Evolutionary conservation across 805 yeast genomes (phyloP).

Genomic region (Starmerella apicola): DNA sequence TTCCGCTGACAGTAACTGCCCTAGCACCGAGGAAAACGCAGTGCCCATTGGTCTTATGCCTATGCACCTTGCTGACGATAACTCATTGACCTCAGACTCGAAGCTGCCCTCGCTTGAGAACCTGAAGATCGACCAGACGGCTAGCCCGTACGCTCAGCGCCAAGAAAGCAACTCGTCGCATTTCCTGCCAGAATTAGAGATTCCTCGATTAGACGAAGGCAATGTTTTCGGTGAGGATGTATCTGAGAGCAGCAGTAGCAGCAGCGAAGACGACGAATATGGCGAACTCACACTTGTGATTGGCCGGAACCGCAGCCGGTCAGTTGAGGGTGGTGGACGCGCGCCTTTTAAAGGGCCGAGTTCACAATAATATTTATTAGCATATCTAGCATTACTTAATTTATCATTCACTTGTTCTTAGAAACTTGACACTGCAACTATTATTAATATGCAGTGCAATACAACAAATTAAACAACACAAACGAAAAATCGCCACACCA

Average conservation of each 20-base stretch:
- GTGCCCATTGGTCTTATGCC: conserved; percentile 12
- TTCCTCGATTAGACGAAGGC: conserved; percentile 7
- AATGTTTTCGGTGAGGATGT: conserved; percentile 8
- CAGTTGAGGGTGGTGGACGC: conserved; percentile 7
- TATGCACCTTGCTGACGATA: conserved; percentile 8
- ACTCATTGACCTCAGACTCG: conserved; percentile 4
- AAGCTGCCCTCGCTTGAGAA: conserved; percentile 3
- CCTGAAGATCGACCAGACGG: not conserved
- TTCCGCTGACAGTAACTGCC: not conserved
- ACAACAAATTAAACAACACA: no score
- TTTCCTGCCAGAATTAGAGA: conserved; percentile 7
- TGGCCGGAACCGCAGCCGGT: conserved; percentile 18
- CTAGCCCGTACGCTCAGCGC: no score
- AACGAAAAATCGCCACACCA: no score
- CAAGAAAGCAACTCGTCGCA: not conserved
- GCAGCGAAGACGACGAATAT: conserved; percentile 19
- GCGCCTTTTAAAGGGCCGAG: no score
- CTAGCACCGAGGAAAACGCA: not conserved
- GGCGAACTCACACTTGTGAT: conserved; percentile 23
- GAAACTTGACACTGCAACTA: no score
- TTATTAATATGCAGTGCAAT: no score
- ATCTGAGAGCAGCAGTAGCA: conserved; percentile 1
- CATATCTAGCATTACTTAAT: no score
- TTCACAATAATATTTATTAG: no score
- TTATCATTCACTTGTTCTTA: no score